Conservation (phyloP, 2,329 filamentous ascomycete species). For the Teratosphaeriaceae sp. region DNA sequence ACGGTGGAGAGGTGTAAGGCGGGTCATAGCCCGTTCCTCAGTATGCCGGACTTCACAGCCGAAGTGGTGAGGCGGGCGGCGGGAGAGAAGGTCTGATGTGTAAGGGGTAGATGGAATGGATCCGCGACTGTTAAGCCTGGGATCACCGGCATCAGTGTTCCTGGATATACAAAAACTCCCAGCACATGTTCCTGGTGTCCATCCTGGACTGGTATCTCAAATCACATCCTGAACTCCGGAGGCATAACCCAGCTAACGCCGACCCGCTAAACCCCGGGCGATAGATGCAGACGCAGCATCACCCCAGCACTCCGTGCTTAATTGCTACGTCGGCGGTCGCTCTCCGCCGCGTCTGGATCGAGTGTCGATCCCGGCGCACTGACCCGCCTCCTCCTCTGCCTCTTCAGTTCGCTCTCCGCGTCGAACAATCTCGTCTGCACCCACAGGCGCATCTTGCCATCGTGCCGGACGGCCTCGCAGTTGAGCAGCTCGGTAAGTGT, state of each 20-base stretch:
- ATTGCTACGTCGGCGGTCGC: constrained; percentile 1
- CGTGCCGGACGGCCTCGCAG: constrained; percentile 42
- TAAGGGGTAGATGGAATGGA: neutral
- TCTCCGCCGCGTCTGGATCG: constrained; percentile 5
- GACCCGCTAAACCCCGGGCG: neutral
- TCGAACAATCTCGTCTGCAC: constrained; percentile 49
- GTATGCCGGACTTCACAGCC: constrained; percentile 19
- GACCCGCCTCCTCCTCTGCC: constrained; percentile 24
- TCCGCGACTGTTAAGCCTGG: neutral
- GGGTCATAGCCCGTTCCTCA: constrained; percentile 23
- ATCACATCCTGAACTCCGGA: neutral
- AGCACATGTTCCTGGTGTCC: neutral
- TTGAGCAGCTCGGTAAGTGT: constrained; percentile 50
- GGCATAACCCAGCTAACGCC: constrained; percentile 7
- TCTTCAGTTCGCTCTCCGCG: constrained; percentile 44
- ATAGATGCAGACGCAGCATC: neutral
- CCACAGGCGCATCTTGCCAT: constrained; percentile 43
- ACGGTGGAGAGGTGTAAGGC: constrained; percentile 18
- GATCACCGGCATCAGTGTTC: neutral
- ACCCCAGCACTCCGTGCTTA: neutral
- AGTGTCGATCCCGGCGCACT: constrained; percentile 15
- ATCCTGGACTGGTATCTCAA: constrained; percentile 5
- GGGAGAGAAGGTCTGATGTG: constrained; percentile 6
- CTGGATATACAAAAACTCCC: neutral
- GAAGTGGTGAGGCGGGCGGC: constrained; percentile 15